Evolutionary conservation across 1,139 yeast genomes (phyloP).

Genomic region (Candida pseudocylindracea): DNA sequence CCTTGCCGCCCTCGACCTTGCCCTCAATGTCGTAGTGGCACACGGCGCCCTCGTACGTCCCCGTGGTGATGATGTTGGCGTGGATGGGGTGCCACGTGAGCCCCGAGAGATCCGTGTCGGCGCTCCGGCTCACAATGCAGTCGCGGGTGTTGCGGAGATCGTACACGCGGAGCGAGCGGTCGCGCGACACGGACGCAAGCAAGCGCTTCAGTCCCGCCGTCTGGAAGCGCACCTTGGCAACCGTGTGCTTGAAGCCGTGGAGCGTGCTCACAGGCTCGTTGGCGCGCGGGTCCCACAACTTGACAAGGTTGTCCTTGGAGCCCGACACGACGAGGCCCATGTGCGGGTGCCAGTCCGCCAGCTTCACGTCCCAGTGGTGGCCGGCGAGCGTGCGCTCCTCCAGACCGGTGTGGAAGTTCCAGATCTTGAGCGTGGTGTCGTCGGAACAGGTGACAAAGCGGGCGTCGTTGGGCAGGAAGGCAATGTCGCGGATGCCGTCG

Average conservation of each 20-base stretch:
- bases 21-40: conserved; percentile 53
- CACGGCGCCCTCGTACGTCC: conserved; percentile 77
- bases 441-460: conserved; percentile 86
- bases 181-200: conserved; percentile 74
- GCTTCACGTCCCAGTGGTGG: conserved; percentile 97
- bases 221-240: conserved; percentile 67
- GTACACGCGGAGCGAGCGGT: conserved; percentile 69
- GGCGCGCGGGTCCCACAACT: conserved; percentile 88
- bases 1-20: conserved; percentile 13
- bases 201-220: conserved; percentile 43
- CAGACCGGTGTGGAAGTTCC: conserved; percentile 83
- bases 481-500: conserved; percentile 67
- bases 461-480: conserved; percentile 77
- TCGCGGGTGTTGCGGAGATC: conserved; percentile 76
- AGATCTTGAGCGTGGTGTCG: conserved; percentile 70
- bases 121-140: conserved; percentile 46
- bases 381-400: conserved; percentile 71
- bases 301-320: conserved; percentile 81
- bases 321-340: conserved; percentile 73
- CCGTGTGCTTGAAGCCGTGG: conserved; percentile 87
- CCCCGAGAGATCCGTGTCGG: conserved; percentile 70
- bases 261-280: conserved; percentile 56
- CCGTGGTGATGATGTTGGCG: conserved; percentile 58
- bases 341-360: conserved; percentile 91
- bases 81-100: conserved; percentile 89